Base-by-base conservation (phyloP, 2,329 filamentous ascomycete genomes). In the Bisporella sp. region DNA sequence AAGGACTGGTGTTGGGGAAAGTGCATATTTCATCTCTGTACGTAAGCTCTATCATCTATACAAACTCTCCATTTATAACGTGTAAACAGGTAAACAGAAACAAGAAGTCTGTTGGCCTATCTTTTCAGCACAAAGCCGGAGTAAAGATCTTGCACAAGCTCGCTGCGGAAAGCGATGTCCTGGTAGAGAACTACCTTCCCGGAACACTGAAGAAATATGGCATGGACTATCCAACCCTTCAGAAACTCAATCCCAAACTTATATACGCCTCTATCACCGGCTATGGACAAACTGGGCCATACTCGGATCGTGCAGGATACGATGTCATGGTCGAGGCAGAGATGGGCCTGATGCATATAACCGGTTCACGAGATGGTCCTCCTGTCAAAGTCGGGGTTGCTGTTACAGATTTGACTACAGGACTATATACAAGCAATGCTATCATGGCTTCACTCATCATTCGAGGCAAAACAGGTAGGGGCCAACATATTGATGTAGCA, bases 261-360 rank as follows among this genome's bases (percentile, higher is more conserved):
- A 88, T 99, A 59, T 99, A 99, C 65, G 90, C 92, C 11, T 96
- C 89, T 59, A 95, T 99, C 61, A 99, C 93, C 0, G 93, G 93
- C 1, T 99, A 97, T 64, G 93, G 93, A 2, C 93, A 99, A 66
- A 96, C 88, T 1, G 93, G 93, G 0, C 93, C 93, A 0, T 96
- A 95, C 68, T 82, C 85, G 5, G 80, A 83, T 56, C 79, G 93
- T 11, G 90, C 93, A 4, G 93, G 93, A 4, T 99, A 99, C 74
- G 93, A 99, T 69, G 93, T 99, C 59, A 99, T 99, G 92, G 92
- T 99, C 8, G 93, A 99, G 73, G 93, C 93, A 53, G 93, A 97
- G 67, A 91, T 99, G 71, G 93, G 93, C 1, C 72, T 99, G 50
- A 99, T 99, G 93, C 93, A 99, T 70, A 97, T 99, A 61, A 99